Base-by-base conservation (phyloP, 306 rosid species). In the Vachellia collinsii region DNA sequence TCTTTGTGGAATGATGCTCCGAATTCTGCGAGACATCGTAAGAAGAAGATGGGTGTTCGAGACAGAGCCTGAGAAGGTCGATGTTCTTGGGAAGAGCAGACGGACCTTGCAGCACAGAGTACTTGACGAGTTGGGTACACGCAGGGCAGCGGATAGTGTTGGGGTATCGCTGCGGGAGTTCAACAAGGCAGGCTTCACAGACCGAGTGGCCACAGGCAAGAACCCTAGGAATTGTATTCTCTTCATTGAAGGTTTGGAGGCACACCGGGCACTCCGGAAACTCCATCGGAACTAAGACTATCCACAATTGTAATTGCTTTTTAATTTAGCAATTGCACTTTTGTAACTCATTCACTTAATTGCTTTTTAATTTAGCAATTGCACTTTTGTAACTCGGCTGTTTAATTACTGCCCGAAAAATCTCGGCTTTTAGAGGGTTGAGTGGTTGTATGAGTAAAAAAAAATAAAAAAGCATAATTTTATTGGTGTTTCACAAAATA, bases 181-280 rank as follows among this genome's bases (percentile, higher is more conserved):
- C 80, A 0, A 37, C 34, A 7, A 94, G 91, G 85, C 98, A 94
- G 36, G 68, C 75, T 79, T 89, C 91, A 73, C 97, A 94, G 11
- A 80, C 85, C 5, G 98, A 78, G 86, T 92, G 97, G 5, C 97
- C 98, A 62, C 97, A 94, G 3, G 88, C 63, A 20, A 92, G 88
- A 4, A 94, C 97, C 20, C 97, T 91, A 14, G 99, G 99, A 46
- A 93, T 56, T 13, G 87, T 82, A 47, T 13, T 56, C 11, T 50
- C 77, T 79, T 87, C 91, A 89, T 91, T 89, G 90, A 88, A 95
- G 77, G 74, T 85, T 70, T 91, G 91, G 5, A 95, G 88, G 83
- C 99, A 95, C 25, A 95, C 97, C 0, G 99, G 97, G 64, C 99
- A 93, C 87, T 94, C 99, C 82, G 97, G 92, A 64, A 53, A 42